phyloP scores from a whole-genome alignment of 441 rosid species.

The Codiaeum variegatum region DNA sequence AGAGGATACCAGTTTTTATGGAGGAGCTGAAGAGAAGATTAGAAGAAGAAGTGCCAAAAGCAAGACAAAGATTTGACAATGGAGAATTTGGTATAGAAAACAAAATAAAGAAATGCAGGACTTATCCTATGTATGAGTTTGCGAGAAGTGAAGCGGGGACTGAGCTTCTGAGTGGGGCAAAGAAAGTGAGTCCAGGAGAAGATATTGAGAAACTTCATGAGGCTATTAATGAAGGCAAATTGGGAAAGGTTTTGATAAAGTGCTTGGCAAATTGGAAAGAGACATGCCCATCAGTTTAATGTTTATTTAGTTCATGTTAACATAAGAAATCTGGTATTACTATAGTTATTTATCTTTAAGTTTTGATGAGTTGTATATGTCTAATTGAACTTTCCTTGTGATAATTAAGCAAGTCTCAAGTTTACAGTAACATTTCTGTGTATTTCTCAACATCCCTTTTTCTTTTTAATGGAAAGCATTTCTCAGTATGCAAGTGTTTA shows the following conservation, averaged over 20 bases:
- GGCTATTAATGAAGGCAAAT: slow-evolving; percentile 35
- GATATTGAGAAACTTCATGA: slow-evolving; percentile 41
- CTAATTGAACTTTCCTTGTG: background rate
- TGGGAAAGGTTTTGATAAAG: slow-evolving; percentile 29
- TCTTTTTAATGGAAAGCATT: too few species aligned
- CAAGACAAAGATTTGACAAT: slow-evolving; percentile 26
- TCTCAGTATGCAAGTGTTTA: too few species aligned
- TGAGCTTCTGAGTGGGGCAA: slow-evolving; percentile 35
- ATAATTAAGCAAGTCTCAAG: background rate
- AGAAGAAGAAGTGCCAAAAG: slow-evolving; percentile 29
- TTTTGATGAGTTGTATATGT: background rate
- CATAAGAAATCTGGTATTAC: background rate
- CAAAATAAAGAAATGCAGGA: slow-evolving; percentile 33
- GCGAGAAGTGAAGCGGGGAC: slow-evolving; percentile 32
- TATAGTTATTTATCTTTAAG: background rate
- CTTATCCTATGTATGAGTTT: slow-evolving; percentile 30
- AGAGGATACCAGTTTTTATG: slow-evolving; percentile 34
- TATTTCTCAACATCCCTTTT: too few species aligned
- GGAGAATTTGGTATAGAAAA: slow-evolving; percentile 25
- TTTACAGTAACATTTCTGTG: too few species aligned
- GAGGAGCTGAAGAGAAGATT: slow-evolving; percentile 28
- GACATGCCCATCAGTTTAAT: background rate
- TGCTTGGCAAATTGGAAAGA: slow-evolving; percentile 27
- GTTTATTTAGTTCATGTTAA: background rate
- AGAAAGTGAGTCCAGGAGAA: slow-evolving; percentile 40